Evolutionary conservation across 2,329 filamentous ascomycete genomes (phyloP).

Genomic region (Pestalotiopsis fici): DNA sequence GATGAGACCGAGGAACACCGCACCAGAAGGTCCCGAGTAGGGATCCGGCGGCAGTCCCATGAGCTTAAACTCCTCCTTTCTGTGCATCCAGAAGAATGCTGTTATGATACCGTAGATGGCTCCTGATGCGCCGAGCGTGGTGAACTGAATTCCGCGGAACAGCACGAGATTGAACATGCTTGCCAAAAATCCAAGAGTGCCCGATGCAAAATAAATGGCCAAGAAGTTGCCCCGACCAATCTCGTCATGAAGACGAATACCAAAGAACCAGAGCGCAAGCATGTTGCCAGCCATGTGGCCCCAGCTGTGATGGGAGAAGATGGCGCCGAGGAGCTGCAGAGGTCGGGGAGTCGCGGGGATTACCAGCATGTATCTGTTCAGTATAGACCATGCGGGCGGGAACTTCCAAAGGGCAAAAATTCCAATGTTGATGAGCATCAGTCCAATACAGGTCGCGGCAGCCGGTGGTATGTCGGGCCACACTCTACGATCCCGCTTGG

Average conservation of each 20-base stretch:
- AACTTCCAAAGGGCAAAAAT: constrained; percentile 62
- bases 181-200: constrained; percentile 58
- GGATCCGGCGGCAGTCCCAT: constrained; percentile 58
- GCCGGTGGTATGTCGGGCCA: constrained; percentile 63
- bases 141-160: constrained; percentile 42
- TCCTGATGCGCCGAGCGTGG: constrained; percentile 68
- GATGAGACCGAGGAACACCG: constrained; percentile 53
- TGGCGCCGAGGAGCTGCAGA: constrained; percentile 60
- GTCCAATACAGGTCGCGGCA: constrained; percentile 61
- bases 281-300: constrained; percentile 67
- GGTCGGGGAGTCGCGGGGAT: constrained; percentile 66
- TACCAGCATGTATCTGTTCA: constrained; percentile 71
- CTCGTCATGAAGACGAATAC: constrained; percentile 68
- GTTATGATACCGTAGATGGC: constrained; percentile 61
- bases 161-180: constrained; percentile 54
- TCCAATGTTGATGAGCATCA: constrained; percentile 61
- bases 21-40: constrained; percentile 52
- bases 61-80: constrained; percentile 57
- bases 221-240: constrained; percentile 70
- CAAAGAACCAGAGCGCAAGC: constrained; percentile 65
- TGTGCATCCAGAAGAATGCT: constrained; percentile 63
- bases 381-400: constrained; percentile 63
- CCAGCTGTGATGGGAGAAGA: constrained; percentile 69
- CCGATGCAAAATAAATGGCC: constrained; percentile 63
- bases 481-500: constrained; percentile 47